These are phyloP conservation scores for Myochromella boudieri DNA, from an alignment of 768 basidiomycete species.

Conservation along the genomic window DNA sequence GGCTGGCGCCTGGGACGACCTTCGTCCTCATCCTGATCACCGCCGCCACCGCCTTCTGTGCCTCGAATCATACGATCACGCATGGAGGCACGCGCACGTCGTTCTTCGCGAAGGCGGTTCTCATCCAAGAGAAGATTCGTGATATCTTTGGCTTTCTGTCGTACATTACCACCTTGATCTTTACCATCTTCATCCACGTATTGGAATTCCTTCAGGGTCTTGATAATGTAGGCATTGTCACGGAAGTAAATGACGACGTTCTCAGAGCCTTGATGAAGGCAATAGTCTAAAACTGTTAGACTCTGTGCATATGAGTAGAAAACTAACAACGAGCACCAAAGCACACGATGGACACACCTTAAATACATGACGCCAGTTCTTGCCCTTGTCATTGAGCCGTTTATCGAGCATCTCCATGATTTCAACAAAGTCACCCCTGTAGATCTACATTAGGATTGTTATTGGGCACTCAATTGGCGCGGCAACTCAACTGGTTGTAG, in stretches of 20 bases:
- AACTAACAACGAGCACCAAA: neutral
- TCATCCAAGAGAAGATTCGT: constrained; percentile 91
- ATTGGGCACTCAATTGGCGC: neutral
- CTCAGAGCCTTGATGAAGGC: constrained; percentile 94
- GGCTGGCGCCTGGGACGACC: constrained; percentile 40
- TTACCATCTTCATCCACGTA: constrained; percentile 93
- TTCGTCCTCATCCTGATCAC: constrained; percentile 36
- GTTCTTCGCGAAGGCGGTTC: constrained; percentile 78
- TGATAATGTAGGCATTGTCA: constrained; percentile 96
- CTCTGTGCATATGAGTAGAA: constrained; percentile 44
- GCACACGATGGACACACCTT: constrained; percentile 57
- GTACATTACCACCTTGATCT: constrained; percentile 97
- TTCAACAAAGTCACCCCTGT: constrained; percentile 92
- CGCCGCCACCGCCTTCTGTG: constrained; percentile 36
- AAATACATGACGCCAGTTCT: constrained; percentile 99
- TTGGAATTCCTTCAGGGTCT: constrained; percentile 98
- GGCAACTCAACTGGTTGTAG: constrained; percentile 83
- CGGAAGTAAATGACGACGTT: constrained; percentile 98
- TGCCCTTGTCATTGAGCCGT: constrained; percentile 96
- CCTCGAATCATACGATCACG: constrained; percentile 90
- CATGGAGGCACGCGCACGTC: constrained; percentile 85
- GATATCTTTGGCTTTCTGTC: constrained; percentile 98
- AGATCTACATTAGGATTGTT: neutral
- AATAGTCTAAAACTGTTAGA: constrained; percentile 92
- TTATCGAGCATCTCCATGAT: constrained; percentile 99